These are phyloP conservation scores for Choanephora cucurbitarum DNA, from an alignment of 371 early-diverging fungal genomes.

Conservation along the genomic window DNA sequence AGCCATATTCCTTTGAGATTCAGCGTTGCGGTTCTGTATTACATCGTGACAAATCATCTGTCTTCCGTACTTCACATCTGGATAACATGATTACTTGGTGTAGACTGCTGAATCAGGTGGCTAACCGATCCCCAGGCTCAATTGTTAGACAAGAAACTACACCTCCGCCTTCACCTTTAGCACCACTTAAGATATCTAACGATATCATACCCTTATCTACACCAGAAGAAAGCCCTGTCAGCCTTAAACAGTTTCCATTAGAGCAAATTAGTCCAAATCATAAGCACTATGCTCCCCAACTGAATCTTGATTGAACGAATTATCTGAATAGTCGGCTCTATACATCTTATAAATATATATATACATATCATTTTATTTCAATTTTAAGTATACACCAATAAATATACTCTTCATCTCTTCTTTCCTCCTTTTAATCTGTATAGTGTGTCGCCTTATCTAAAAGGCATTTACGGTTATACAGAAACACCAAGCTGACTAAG, in stretches of 20 bases:
- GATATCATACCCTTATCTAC: neutral
- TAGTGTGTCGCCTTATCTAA: too few relatives aligned
- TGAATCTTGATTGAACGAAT: too few relatives aligned
- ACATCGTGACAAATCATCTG: slow-evolving; percentile 22
- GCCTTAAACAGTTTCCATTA: neutral
- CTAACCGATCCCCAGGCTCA: neutral
- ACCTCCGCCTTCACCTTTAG: slow-evolving; percentile 9
- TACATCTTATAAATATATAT: too few relatives aligned
- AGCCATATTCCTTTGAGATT: slow-evolving; percentile 18
- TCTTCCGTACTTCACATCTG: slow-evolving; percentile 11
- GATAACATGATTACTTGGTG: slow-evolving; percentile 17
- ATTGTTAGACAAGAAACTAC: slow-evolving; percentile 2
- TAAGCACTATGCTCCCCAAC: too few relatives aligned
- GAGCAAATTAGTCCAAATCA: too few relatives aligned
- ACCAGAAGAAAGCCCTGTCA: neutral
- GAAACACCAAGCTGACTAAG: too few relatives aligned
- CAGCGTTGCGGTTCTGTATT: slow-evolving; percentile 14
- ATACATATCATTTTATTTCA: too few relatives aligned
- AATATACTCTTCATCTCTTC: too few relatives aligned
- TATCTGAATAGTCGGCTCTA: too few relatives aligned
- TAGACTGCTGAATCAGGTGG: slow-evolving; percentile 6
- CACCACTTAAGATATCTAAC: neutral
- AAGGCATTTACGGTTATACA: too few relatives aligned
- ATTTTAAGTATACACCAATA: too few relatives aligned
- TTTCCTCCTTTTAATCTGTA: too few relatives aligned